A percentile compares a stretch with the other conserved stretches of the same genome.
Conservation (phyloP, 805 yeast genomes). For the Yueomyces sp. region DNA sequence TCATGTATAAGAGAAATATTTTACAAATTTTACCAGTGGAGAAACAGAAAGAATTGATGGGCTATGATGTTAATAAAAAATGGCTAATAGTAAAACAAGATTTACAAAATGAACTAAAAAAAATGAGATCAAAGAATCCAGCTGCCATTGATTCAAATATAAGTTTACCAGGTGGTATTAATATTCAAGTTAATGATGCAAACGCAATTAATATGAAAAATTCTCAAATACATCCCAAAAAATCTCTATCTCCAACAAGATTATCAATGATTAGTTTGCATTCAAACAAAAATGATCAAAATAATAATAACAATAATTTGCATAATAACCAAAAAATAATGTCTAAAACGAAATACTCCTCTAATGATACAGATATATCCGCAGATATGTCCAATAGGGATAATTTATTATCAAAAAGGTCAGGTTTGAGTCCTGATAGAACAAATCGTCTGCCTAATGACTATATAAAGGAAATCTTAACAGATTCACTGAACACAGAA, state of each 20-base stretch:
- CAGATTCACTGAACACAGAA: slow-evolving; percentile 50
- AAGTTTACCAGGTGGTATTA: background rate
- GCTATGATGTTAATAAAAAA: slow-evolving; percentile 64
- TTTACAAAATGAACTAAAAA: slow-evolving; percentile 60
- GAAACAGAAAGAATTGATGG: slow-evolving; percentile 65
- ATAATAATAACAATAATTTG: background rate
- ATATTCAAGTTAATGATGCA: background rate
- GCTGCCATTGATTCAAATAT: slow-evolving; percentile 1
- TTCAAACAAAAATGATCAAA: background rate
- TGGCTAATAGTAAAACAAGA: slow-evolving; percentile 90
- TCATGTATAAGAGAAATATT: slow-evolving; percentile 68
- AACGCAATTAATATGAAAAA: background rate
- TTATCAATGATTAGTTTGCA: background rate
- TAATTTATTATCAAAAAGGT: background rate
- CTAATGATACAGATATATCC: background rate
- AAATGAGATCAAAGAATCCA: slow-evolving; percentile 27
- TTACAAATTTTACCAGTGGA: slow-evolving; percentile 54
- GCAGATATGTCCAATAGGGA: background rate
- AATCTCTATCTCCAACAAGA: background rate
- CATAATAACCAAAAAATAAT: no score
- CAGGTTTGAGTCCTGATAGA: slow-evolving; percentile 11
- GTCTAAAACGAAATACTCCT: background rate
- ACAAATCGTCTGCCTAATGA: slow-evolving; percentile 47
- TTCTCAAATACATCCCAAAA: background rate
- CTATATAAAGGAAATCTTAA: slow-evolving; percentile 62